Evolutionary conservation across 805 yeast species (phyloP).

Genomic region (Lachancea cidri): DNA sequence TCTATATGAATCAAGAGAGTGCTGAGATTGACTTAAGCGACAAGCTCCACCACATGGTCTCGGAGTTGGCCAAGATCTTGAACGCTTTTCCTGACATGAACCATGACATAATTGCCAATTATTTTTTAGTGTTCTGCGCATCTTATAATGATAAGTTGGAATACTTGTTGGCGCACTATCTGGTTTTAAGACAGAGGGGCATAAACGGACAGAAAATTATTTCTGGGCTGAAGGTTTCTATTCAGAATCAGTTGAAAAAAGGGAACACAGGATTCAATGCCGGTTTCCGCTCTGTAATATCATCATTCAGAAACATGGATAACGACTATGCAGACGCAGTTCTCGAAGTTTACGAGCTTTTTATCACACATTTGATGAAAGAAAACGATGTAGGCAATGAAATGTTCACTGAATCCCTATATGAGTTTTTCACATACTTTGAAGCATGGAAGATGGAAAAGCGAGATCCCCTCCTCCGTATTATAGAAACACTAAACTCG

Average conservation of each 20-base stretch:
- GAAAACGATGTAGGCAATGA: conserved; percentile 18
- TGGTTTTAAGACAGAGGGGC: conserved; percentile 29
- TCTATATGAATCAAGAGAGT: conserved; percentile 1
- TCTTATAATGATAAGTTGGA: conserved; percentile 17
- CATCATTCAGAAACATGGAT: conserved; percentile 10
- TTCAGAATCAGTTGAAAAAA: conserved; percentile 6
- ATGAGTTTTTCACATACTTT: conserved; percentile 24
- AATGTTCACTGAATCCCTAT: conserved; percentile 31
- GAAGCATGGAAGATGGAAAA: conserved; percentile 6
- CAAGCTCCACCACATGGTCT: too few species aligned
- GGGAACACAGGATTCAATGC: conserved; percentile 14
- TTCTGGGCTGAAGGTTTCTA: conserved; percentile 18
- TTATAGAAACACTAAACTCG: conserved; percentile 35
- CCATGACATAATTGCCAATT: conserved; percentile 7
- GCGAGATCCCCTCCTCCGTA: conserved; percentile 7
- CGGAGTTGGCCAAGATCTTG: background rate
- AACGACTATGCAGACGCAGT: conserved; percentile 10
- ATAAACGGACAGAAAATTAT: conserved; percentile 11
- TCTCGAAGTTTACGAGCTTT: conserved; percentile 20
- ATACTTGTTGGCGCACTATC: conserved; percentile 33
- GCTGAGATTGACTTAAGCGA: too few species aligned
- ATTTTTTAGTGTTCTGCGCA: conserved; percentile 28
- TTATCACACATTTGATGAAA: conserved; percentile 16
- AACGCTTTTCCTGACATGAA: background rate
- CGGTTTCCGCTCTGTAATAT: conserved; percentile 13